Percentiles rank a stretch among this genome's conserved stretches.
Conservation (phyloP, 2,329 filamentous ascomycete genomes). For the Amesomyces nigricolor region DNA sequence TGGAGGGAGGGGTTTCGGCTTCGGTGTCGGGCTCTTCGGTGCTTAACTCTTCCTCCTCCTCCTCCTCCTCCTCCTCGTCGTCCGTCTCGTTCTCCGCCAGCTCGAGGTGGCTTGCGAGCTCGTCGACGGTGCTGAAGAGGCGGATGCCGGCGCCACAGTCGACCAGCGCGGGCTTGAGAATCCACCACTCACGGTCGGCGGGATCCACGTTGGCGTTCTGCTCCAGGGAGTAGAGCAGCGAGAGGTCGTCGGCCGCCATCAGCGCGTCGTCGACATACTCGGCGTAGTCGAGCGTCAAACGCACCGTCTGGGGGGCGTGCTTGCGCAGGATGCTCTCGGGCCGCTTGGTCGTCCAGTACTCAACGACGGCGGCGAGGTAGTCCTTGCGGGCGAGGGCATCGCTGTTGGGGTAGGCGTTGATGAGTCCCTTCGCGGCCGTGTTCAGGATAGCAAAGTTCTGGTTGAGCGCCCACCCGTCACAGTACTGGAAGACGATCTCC, state of each 20-base stretch:
- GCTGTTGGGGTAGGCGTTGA: slow-evolving; percentile 38
- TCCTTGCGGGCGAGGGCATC: slow-evolving; percentile 37
- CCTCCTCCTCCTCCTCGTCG: slow-evolving; percentile 27
- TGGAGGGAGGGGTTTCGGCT: background rate
- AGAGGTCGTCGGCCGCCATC: slow-evolving; percentile 34
- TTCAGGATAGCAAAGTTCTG: slow-evolving; percentile 33
- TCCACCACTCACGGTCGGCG: slow-evolving; percentile 35
- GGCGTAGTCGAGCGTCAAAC: slow-evolving; percentile 34
- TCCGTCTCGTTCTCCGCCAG: slow-evolving; percentile 31
- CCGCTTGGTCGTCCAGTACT: slow-evolving; percentile 35
- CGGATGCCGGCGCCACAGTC: slow-evolving; percentile 38
- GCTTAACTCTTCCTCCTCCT: slow-evolving; percentile 22
- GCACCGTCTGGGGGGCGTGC: slow-evolving; percentile 31
- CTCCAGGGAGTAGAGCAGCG: slow-evolving; percentile 32
- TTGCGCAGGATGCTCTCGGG: slow-evolving; percentile 30
- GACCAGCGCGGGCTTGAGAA: slow-evolving; percentile 36
- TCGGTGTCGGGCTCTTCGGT: slow-evolving; percentile 4
- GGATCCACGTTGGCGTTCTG: slow-evolving; percentile 30
- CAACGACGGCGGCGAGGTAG: slow-evolving; percentile 32
- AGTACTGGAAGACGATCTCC: slow-evolving; percentile 29
- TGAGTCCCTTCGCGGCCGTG: slow-evolving; percentile 27
- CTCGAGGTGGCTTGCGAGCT: slow-evolving; percentile 33
- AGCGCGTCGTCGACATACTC: slow-evolving; percentile 37
- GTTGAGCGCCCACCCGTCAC: slow-evolving; percentile 34
- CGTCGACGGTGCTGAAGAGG: slow-evolving; percentile 35